phyloP scores from a whole-genome alignment of 2,329 filamentous ascomycete genomes.

The Cladorrhinum sp. region DNA sequence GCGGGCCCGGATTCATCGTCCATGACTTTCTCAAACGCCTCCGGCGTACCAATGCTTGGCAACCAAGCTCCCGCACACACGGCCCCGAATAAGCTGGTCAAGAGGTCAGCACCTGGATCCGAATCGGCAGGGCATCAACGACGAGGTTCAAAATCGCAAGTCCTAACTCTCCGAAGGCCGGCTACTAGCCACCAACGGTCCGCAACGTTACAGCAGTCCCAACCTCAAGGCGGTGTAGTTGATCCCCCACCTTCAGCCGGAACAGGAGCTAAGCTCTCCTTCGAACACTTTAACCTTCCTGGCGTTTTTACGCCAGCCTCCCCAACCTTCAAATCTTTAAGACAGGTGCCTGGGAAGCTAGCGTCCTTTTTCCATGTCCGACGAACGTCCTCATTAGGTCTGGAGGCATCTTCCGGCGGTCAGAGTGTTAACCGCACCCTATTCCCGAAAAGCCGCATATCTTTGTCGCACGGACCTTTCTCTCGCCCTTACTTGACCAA shows the following conservation, averaged over 20 bases:
- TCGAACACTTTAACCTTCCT: constrained; percentile 34
- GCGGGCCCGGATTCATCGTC: constrained; percentile 64
- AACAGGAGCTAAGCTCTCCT: constrained; percentile 30
- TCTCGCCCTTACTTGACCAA: constrained; percentile 38
- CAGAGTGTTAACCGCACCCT: constrained; percentile 33
- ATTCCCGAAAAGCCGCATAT: constrained; percentile 33
- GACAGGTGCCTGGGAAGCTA: constrained; percentile 28
- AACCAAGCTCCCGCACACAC: constrained; percentile 43
- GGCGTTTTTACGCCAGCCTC: constrained; percentile 20
- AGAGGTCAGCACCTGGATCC: constrained; percentile 60
- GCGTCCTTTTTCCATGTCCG: constrained; percentile 56
- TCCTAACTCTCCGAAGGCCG: constrained; percentile 66
- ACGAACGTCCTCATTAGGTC: constrained; percentile 31
- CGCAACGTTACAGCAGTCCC: constrained; percentile 60
- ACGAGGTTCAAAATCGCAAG: constrained; percentile 56
- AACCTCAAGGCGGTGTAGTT: constrained; percentile 25
- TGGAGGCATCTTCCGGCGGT: constrained; percentile 31
- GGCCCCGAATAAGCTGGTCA: constrained; percentile 73
- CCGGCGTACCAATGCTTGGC: constrained; percentile 60
- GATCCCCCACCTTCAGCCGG: constrained; percentile 17
- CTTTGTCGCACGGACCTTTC: constrained; percentile 25
- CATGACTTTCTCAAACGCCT: constrained; percentile 63
- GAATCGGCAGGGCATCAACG: constrained; percentile 41
- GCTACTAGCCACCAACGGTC: constrained; percentile 78
- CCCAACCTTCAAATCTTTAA: background rate